phyloP scores from a whole-genome alignment of 148 eudicot species.

The Camellia granthamiana region DNA sequence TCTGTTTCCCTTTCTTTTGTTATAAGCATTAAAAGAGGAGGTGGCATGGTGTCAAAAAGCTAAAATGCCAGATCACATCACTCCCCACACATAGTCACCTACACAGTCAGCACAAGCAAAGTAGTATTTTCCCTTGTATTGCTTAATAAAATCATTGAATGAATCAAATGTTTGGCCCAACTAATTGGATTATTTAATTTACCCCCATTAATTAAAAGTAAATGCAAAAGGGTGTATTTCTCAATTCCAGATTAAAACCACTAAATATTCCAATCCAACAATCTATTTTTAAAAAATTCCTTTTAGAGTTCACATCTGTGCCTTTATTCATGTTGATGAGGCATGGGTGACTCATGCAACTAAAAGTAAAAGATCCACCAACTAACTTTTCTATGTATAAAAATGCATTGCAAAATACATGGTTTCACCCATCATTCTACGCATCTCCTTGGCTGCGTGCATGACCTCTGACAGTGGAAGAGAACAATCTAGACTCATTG shows the following conservation, averaged over 20 bases:
- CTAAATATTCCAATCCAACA: not conserved
- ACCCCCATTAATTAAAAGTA: not conserved
- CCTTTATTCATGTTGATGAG: constrained; percentile 19
- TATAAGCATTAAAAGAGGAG: too few relatives aligned
- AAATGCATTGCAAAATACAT: not conserved
- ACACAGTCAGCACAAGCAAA: too few relatives aligned
- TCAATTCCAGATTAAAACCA: not conserved
- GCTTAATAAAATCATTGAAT: not conserved
- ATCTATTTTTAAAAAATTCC: not conserved
- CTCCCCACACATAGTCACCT: too few relatives aligned
- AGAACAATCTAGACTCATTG: too few relatives aligned
- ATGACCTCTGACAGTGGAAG: too few relatives aligned
- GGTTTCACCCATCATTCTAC: not conserved
- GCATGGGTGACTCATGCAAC: constrained; percentile 18
- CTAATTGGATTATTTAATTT: not conserved
- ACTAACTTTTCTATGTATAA: constrained; percentile 6
- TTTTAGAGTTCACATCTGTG: not conserved
- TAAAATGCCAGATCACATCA: too few relatives aligned
- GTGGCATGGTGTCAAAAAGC: too few relatives aligned
- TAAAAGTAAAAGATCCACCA: not conserved
- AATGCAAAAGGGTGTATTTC: not conserved
- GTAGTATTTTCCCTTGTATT: not conserved
- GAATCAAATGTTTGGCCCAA: not conserved
- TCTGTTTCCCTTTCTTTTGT: too few relatives aligned
- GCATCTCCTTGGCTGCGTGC: not conserved